These are phyloP conservation scores for Mortierella sp. DNA, from an alignment of 371 early-diverging fungal species.

Conservation along the genomic window DNA sequence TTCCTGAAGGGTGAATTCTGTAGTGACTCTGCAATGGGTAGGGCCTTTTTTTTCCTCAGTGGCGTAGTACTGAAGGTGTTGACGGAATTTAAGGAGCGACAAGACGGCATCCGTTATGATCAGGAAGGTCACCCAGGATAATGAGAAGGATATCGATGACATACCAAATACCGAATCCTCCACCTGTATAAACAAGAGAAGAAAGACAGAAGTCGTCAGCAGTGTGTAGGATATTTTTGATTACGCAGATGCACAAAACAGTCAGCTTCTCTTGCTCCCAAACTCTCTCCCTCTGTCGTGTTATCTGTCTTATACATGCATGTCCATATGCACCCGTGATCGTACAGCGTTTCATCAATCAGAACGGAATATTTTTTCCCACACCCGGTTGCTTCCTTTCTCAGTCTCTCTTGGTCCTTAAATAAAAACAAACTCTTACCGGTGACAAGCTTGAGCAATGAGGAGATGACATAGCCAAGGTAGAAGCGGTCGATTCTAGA, in stretches of 20 bases:
- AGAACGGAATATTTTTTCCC: slow-evolving; percentile 5
- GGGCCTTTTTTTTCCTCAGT: no score
- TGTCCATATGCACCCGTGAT: no score
- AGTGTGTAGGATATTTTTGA: background rate
- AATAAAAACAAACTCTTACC: slow-evolving; percentile 16
- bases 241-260: no score
- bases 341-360: background rate
- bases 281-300: no score
- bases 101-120: slow-evolving; percentile 54
- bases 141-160: slow-evolving; percentile 53
- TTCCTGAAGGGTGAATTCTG: background rate
- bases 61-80: no score
- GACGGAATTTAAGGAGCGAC: slow-evolving; percentile 21
- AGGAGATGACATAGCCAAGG: slow-evolving; percentile 67
- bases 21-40: no score
- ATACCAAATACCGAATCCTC: slow-evolving; percentile 58
- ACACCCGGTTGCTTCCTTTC: no score
- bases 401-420: background rate
- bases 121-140: slow-evolving; percentile 44
- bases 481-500: slow-evolving; percentile 72
- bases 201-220: background rate
- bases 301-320: no score
- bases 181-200: slow-evolving; percentile 21
- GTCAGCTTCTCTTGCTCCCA: no score
- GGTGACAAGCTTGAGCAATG: slow-evolving; percentile 55